Evolutionary conservation across 106 monocot genomes (phyloP), one percentile per base, ranked within the genome.

Genomic region (Triglochin maritima): DNA sequence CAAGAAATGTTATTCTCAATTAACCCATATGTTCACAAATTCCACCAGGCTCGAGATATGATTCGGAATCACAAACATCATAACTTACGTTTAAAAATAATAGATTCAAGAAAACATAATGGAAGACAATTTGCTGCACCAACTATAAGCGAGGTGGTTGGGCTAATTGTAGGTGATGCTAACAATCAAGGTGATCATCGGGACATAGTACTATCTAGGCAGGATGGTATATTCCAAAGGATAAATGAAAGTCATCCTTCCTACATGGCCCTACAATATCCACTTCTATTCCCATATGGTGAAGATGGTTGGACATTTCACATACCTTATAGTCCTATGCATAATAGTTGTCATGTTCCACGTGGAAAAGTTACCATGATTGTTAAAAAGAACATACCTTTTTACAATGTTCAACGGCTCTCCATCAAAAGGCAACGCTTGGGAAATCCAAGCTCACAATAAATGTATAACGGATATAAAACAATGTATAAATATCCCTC

Each of bases 201-300:
- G 44, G 79, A 79, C 50, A 68, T 74, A 29, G 29, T 29, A 29
- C 29, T 47, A 5, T 79, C 7, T 49, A 62, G 8, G 7, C 69
- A 44, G 57, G 46, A 3, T 54, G 7, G n/a, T 48, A 7, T 13
- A 3, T 51, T 69, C 4, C 10, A 69, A 49, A 8, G 68, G 48
- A 74, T 79, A 13, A 54, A 44, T 12, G 66, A 72, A 29, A 4
- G n/a, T 0, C 79, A 63, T 50, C 68, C 63, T 17, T 45, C 15
- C 10, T 74, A n/a, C 64, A 69, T 74, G 73, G 50, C 72, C 14
- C 5, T 78, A 13, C 71, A 78, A 66, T 78, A 79, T 46, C 78
- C 73, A 2, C 43, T 79, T 4, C 16, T 79, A 12, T 79, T 79
- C 49, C 67, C 73, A 7, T 68, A 73, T 50, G 72, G 60, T 7